phyloP scores from a whole-genome alignment of 2,329 filamentous ascomycete genomes.

The Arthrobotrys sphaeroides region DNA sequence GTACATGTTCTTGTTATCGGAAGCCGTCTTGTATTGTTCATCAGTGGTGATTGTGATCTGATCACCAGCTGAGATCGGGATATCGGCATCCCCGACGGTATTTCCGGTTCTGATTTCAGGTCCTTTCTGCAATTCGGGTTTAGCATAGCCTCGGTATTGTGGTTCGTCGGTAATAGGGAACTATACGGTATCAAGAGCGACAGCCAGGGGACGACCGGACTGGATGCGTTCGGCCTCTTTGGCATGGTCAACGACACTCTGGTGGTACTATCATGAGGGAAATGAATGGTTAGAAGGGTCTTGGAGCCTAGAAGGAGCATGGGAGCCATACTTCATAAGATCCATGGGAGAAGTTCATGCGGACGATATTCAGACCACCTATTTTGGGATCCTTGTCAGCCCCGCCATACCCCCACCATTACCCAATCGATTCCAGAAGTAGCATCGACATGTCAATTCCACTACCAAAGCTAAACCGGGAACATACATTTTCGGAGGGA shows the following conservation, averaged over 20 bases:
- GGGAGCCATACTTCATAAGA: constrained; percentile 73
- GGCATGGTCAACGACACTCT: constrained; percentile 96
- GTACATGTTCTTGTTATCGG: constrained; percentile 93
- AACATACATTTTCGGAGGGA: constrained; percentile 75
- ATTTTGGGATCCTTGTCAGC: constrained; percentile 54
- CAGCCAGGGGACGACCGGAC: constrained; percentile 86
- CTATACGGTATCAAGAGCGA: constrained; percentile 78
- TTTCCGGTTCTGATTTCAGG: constrained; percentile 88
- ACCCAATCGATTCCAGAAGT: background rate
- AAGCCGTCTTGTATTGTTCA: constrained; percentile 84
- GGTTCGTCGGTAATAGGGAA: constrained; percentile 9
- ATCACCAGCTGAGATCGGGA: constrained; percentile 82
- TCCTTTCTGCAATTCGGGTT: no score
- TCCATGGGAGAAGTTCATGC: constrained; percentile 99
- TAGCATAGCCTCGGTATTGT: constrained; percentile 23
- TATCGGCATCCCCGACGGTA: constrained; percentile 75
- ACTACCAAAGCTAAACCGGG: background rate
- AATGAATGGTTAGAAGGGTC: background rate
- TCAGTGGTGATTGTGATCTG: constrained; percentile 97
- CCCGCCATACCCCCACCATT: constrained; percentile 41
- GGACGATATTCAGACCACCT: constrained; percentile 95
- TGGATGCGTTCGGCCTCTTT: constrained; percentile 82
- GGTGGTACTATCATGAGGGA: constrained; percentile 75
- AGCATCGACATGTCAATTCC: background rate
- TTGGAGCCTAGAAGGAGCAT: background rate